Evolutionary conservation across 352 stramenopile genomes (phyloP), one percentile per base, ranked within the genome.

Genomic region (Pythium rhizo-oryzae): DNA sequence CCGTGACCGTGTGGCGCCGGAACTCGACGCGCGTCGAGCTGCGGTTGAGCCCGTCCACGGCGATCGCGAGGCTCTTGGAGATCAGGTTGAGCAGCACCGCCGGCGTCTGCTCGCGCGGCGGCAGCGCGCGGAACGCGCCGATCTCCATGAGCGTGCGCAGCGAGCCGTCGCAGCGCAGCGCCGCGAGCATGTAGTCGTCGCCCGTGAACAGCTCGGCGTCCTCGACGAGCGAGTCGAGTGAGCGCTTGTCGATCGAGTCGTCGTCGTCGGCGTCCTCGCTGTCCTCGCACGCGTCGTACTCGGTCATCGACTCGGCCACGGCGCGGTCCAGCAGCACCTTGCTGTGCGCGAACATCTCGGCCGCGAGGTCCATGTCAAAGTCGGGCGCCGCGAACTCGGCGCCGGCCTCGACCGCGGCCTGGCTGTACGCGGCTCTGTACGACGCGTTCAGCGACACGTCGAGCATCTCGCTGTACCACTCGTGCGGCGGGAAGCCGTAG

Each of bases 401-500:
- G 41, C 19, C 57, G 19, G 33, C 33, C 15, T 58, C 28, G 9
- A 58, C 28, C 24, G 6, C 13, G 1, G 49, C n/a, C 12, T 67
- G 39, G 7, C 33, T 59, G 51, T 54, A 67, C 15, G 47, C 49
- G 23, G 46, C 28, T 4, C 21, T 52, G 47, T 43, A 59, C 7
- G 39, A 59, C 21, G 60, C 24, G n/a, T 37, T 44, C n/a, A 78
- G 39, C 24, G 51, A 43, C 5, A 64, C 12, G 13, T 30, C n/a
- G 8, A 75, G 30, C 60, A 62, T 59, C 28, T 86, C 78, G 18
- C 71, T 76, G 54, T 86, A 80, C 78, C 76, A 86, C 23, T 84
- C 78, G 35, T 69, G 69, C 8, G 77, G 59, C 23, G 69, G 66
- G 52, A 86, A 86, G 33, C 78, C 78, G 49, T 79, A 86, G 18